Evolutionary conservation across 2,329 filamentous ascomycete species (phyloP), one percentile per base, ranked within the genome.

Genomic region (Cryoendolithus antarcticus): DNA sequence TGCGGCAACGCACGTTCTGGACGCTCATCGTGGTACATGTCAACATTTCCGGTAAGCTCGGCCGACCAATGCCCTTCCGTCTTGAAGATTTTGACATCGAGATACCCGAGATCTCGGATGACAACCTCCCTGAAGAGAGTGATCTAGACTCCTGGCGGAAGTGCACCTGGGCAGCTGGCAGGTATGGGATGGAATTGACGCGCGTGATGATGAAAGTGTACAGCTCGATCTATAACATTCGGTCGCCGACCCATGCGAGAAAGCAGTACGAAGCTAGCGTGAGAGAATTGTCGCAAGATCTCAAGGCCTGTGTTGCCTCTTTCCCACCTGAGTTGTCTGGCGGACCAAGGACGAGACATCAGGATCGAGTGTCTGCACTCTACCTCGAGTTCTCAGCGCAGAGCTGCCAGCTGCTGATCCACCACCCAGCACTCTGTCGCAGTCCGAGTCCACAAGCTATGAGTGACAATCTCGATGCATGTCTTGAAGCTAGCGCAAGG

Each of bases 1-100:
- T 88, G 59, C 72, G 84, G 15, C 88, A 88, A 61, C 71, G 85
- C 10, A 70, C 78, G 1, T 93, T 85, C 67, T 93, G 83, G 81
- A 70, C 70, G 4, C 68, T 88, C 8, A 61, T 86, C 31, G 66
- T 71, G 4, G 67, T 86, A 9, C 71, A 77, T 43, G 68, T 82
- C 7, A 75, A 74, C n/a, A 64, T 89, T 7, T 77, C 77, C 48
- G 82, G 82, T 11, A 83, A 82, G 42, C 73, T 88, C 29, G 85
- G 85, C 11, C 71, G 79, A 10, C 85, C 85, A 1, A 82, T 91
- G 72, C 75, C 79, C 1, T 71, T 91, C 35, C 72, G 75, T 8
- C 64, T 78, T 3, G 76, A 83, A 37, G 83, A 91, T 46, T 81
- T 86, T 48, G 85, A 93, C 51, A 74, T 83, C 29, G 83, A 86